A percentile compares a stretch with the other conserved stretches of the same genome.
Conservation (phyloP, 2,329 filamentous ascomycete genomes). For the Hymenoscyphus fructigenus region DNA sequence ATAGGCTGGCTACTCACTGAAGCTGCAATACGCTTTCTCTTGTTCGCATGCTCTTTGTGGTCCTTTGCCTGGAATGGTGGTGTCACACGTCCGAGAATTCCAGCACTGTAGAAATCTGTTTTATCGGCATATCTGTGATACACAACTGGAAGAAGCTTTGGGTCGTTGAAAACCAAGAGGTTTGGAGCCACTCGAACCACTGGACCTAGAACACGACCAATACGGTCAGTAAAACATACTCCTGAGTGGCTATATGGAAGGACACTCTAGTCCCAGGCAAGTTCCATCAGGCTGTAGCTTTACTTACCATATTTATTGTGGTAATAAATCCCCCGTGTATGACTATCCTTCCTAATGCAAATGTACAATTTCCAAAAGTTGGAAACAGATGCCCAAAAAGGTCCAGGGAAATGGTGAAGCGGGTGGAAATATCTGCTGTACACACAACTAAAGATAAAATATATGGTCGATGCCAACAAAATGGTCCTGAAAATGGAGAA, state of each 20-base stretch:
- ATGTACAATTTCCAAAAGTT: not conserved
- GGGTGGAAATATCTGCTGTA: not conserved
- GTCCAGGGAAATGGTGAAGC: not conserved
- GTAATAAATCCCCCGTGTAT: not conserved
- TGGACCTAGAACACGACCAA: not conserved
- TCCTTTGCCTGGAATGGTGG: not conserved
- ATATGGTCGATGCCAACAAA: not conserved
- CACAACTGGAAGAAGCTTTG: not conserved
- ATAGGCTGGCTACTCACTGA: not conserved
- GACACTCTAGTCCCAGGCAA: too few species aligned
- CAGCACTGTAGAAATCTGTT: conserved; percentile 1
- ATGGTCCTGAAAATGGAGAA: not conserved
- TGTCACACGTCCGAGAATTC: not conserved
- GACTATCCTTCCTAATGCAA: not conserved
- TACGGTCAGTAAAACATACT: not conserved
- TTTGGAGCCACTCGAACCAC: not conserved
- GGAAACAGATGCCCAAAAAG: not conserved
- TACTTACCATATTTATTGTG: not conserved
- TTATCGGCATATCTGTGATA: not conserved
- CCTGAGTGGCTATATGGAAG: too few species aligned
- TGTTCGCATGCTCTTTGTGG: not conserved
- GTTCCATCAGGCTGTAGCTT: too few species aligned
- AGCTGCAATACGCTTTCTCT: not conserved
- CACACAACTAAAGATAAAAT: not conserved
- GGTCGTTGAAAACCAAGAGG: not conserved